Percentiles rank a stretch among this genome's conserved stretches.
Conservation (phyloP, 2,329 filamentous ascomycete species). For the Tolypocladium tropicale region DNA sequence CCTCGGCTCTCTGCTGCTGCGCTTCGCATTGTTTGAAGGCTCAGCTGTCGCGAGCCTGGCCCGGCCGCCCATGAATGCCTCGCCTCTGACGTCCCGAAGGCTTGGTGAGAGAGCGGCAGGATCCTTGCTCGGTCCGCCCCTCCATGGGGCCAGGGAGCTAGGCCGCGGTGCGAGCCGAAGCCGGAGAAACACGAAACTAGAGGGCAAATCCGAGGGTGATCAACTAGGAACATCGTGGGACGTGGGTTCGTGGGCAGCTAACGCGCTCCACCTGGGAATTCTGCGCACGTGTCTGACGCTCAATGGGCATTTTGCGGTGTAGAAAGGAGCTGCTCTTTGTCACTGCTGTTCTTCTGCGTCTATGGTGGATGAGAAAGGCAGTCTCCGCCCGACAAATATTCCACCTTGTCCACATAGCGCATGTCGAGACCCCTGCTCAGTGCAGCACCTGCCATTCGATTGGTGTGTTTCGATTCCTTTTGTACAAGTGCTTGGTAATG, state of each 20-base stretch:
- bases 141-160: conserved; percentile 10
- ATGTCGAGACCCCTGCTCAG: conserved; percentile 8
- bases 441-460: conserved; percentile 15
- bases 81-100: conserved; percentile 5
- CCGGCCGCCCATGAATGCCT: not conserved
- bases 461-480: conserved; percentile 13
- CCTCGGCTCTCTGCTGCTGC: too few relatives aligned
- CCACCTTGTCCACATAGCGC: conserved; percentile 5
- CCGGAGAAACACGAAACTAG: conserved; percentile 22
- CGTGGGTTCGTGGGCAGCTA: conserved; percentile 1
- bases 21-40: too few relatives aligned
- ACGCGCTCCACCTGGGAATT: conserved; percentile 10
- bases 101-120: conserved; percentile 10
- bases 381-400: not conserved
- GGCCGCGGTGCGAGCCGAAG: conserved; percentile 27
- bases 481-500: conserved; percentile 6
- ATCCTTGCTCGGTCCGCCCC: conserved; percentile 13
- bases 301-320: conserved; percentile 17
- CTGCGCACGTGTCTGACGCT: conserved; percentile 23
- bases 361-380: conserved; percentile 4
- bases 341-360: not conserved
- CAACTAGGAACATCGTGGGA: not conserved
- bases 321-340: not conserved
- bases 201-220: conserved; percentile 17
- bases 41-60: too few relatives aligned